Conservation (phyloP, 345 rosid species). For the Hevea brasiliensis region DNA sequence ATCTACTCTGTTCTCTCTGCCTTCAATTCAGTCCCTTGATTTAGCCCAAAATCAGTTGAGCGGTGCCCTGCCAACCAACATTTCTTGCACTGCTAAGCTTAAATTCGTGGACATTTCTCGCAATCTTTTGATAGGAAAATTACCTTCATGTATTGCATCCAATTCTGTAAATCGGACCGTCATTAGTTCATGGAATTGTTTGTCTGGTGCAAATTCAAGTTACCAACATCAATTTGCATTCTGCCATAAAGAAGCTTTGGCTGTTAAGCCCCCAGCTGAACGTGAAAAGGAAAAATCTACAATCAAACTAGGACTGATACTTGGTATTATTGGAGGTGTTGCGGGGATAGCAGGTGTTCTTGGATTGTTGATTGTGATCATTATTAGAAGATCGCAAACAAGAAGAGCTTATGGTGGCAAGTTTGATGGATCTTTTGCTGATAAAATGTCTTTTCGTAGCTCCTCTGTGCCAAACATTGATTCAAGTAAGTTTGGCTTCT, state of each 20-base stretch:
- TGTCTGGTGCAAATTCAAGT: constrained; percentile 49
- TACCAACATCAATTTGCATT: constrained; percentile 65
- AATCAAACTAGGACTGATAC: constrained; percentile 47
- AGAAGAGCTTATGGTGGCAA: constrained; percentile 30
- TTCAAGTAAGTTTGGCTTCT: constrained; percentile 51
- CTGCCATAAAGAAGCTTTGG: constrained; percentile 77
- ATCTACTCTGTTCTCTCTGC: constrained; percentile 52
- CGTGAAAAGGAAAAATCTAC: constrained; percentile 31
- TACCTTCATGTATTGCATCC: constrained; percentile 56
- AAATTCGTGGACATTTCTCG: constrained; percentile 58
- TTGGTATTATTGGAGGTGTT: constrained; percentile 60
- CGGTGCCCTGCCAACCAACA: constrained; percentile 49
- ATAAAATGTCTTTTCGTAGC: constrained; percentile 53
- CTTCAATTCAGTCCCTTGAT: constrained; percentile 56
- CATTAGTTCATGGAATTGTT: constrained; percentile 73
- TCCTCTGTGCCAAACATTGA: constrained; percentile 52
- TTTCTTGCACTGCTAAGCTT: constrained; percentile 54
- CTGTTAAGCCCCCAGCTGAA: constrained; percentile 54
- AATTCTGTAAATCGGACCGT: constrained; percentile 52
- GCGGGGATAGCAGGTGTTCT: constrained; percentile 40
- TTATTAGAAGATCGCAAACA: constrained; percentile 47
- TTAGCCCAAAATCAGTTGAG: constrained; percentile 53
- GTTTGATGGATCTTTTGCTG: constrained; percentile 38
- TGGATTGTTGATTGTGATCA: constrained; percentile 43
- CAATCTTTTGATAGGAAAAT: constrained; percentile 69